Evolutionary conservation across 2,329 filamentous ascomycete genomes (phyloP), one percentile per base, ranked within the genome.

Genomic region (Fusarium albidum): DNA sequence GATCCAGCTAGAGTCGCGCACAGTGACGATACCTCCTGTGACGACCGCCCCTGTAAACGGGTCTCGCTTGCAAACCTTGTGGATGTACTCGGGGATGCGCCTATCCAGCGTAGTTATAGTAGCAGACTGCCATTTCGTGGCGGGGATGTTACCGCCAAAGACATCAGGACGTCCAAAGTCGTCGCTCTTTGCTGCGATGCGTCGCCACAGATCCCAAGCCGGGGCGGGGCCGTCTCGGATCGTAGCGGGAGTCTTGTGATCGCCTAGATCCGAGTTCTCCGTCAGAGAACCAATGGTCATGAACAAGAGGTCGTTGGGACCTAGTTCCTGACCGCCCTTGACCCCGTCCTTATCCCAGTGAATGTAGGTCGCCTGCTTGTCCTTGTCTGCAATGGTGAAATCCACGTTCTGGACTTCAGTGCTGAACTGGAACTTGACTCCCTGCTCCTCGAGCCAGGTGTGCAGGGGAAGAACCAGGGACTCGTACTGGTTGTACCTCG

Each of bases 101-200:
- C 64, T 64, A 32, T 71, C 68, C 6, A 75, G 61, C 1, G 75
- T 79, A 10, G 65, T 69, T 21, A 76, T 67, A 5, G 76, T 77
- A 26, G 77, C 77, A 0, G 72, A 74, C 49, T 73, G 71, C 65
- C 75, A 69, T 18, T 71, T 73, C 7, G 73, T 75, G 34, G 50
- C 46, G 9, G 47, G 18, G 15, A 55, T 57, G 18, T 57, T 17
- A 18, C 46, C 43, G 17, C 51, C 43, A 21, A 57, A 55, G 28
- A 57, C 55, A 5, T 57, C 55, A 12, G 55, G 55, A 9, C 34
- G 55, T 9, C 55, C 55, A 38, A 57, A 55, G 9, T 35, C 43
- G 2, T 35, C 26, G 31, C 55, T 46, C 17, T 51, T 57, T 17
- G 55, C 27, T 7, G 55, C 42, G 15, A 57, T 57, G 14, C 42